A percentile compares a stretch with the other conserved stretches of the same genome.
These are phyloP conservation scores for Ophiocordyceps camponoti-saundersi DNA, from an alignment of 2,329 filamentous ascomycete genomes.

Conservation along the genomic window DNA sequence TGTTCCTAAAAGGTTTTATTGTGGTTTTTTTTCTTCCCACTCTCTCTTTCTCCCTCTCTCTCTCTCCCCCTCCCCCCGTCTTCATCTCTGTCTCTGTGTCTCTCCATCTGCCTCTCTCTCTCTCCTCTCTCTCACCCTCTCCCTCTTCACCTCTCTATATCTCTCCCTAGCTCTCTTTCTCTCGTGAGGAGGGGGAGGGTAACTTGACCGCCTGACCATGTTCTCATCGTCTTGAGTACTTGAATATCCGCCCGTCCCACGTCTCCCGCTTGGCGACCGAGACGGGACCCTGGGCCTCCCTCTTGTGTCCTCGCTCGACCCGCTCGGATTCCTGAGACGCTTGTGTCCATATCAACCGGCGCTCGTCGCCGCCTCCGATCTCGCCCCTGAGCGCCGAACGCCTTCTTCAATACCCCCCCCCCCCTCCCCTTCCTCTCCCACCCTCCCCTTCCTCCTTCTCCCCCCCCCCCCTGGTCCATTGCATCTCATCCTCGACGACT, in stretches of 20 bases:
- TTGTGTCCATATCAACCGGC: not conserved
- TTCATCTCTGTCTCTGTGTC: too few relatives aligned
- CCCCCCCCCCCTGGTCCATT: not conserved
- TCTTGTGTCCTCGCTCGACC: constrained; percentile 1
- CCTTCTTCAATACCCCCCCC: not conserved
- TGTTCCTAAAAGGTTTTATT: constrained; percentile 14
- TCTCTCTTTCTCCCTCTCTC: not conserved
- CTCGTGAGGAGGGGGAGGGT: not conserved
- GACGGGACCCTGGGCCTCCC: not conserved
- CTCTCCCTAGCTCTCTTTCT: not conserved
- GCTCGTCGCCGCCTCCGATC: not conserved
- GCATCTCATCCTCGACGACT: not conserved
- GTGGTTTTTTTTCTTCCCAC: not conserved
- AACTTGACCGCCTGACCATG: not conserved
- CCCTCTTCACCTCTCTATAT: too few relatives aligned
- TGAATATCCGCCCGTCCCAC: not conserved
- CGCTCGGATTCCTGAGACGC: constrained; percentile 5
- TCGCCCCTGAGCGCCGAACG: not conserved
- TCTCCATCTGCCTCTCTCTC: too few relatives aligned
- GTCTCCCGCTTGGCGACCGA: not conserved
- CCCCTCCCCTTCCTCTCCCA: not conserved
- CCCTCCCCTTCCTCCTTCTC: not conserved
- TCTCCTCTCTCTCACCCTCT: too few relatives aligned
- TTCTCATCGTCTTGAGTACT: not conserved
- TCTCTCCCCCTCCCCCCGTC: too few relatives aligned